Percentiles rank a stretch among this genome's conserved stretches.
phyloP scores from a whole-genome alignment of 108 stramenopile species.

The Nitzschia putrida region DNA sequence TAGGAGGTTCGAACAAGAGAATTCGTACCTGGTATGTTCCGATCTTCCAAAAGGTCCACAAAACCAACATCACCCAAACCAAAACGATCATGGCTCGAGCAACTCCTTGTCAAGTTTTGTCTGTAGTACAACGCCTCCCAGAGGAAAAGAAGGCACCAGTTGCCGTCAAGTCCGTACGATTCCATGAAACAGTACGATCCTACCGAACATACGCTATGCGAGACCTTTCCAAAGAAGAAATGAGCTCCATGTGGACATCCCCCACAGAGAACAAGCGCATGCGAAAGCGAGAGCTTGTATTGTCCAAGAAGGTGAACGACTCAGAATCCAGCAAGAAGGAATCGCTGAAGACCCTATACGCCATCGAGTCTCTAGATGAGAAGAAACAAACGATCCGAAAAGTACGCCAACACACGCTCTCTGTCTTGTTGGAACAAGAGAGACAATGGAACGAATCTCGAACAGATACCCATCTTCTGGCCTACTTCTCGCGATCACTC shows the following conservation, averaged over 20 bases:
- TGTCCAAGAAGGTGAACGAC: neutral
- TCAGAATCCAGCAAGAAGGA: neutral
- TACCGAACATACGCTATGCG: too few relatives aligned
- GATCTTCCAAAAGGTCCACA: too few relatives aligned
- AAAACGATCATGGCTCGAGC: too few relatives aligned
- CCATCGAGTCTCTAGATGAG: neutral
- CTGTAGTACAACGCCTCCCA: too few relatives aligned
- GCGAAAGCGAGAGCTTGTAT: neutral
- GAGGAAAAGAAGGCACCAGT: too few relatives aligned
- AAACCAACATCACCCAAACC: too few relatives aligned
- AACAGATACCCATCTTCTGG: neutral
- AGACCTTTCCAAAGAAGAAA: too few relatives aligned
- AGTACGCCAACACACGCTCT: neutral
- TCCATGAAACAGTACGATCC: too few relatives aligned
- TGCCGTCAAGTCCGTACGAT: too few relatives aligned
- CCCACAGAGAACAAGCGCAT: neutral
- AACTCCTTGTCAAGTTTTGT: too few relatives aligned
- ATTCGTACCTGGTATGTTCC: too few relatives aligned
- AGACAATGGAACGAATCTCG: neutral
- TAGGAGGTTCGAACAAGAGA: too few relatives aligned
- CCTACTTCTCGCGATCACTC: neutral
- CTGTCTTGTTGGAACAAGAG: neutral
- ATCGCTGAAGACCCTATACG: neutral
- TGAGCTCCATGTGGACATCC: neutral
- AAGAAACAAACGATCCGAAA: neutral